phyloP scores from a whole-genome alignment of 2,329 filamentous ascomycete genomes.

The Lasiodiplodia sp. region DNA sequence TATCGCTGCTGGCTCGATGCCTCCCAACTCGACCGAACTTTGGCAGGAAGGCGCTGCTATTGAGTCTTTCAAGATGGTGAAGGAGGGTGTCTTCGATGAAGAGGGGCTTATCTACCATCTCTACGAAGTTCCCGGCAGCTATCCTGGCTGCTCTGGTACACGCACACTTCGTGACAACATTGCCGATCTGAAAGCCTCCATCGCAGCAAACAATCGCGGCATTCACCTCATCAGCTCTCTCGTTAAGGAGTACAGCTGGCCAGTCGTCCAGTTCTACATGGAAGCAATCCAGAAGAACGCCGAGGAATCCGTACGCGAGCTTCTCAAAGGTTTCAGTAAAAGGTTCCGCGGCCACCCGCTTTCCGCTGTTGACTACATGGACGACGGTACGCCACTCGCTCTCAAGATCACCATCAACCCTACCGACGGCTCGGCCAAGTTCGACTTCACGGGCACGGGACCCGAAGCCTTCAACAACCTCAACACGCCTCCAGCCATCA shows the following conservation, averaged over 20 bases:
- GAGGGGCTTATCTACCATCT: conserved; percentile 40
- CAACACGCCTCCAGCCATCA: conserved; percentile 36
- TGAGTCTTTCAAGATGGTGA: conserved; percentile 50
- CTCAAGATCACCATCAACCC: conserved; percentile 31
- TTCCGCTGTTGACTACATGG: conserved; percentile 32
- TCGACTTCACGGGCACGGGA: conserved; percentile 34
- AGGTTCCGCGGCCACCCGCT: conserved; percentile 23
- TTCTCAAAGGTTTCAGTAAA: conserved; percentile 35
- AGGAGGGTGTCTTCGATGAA: conserved; percentile 48
- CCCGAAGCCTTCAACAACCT: conserved; percentile 33
- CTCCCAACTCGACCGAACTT: conserved; percentile 54
- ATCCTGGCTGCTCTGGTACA: conserved; percentile 44
- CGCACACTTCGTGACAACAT: conserved; percentile 46
- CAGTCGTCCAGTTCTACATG: conserved; percentile 52
- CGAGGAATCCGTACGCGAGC: conserved; percentile 44
- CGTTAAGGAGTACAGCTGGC: conserved; percentile 45
- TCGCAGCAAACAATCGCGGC: conserved; percentile 45
- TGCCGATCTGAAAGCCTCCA: conserved; percentile 45
- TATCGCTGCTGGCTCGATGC: conserved; percentile 38
- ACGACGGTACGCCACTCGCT: conserved; percentile 33
- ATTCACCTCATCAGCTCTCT: conserved; percentile 47
- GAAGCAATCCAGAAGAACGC: conserved; percentile 47
- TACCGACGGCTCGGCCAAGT: conserved; percentile 31
- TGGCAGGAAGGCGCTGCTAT: conserved; percentile 59
- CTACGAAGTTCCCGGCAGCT: conserved; percentile 39